phyloP scores from a whole-genome alignment of 2,329 filamentous ascomycete genomes.

The Talaromyces sp. region DNA sequence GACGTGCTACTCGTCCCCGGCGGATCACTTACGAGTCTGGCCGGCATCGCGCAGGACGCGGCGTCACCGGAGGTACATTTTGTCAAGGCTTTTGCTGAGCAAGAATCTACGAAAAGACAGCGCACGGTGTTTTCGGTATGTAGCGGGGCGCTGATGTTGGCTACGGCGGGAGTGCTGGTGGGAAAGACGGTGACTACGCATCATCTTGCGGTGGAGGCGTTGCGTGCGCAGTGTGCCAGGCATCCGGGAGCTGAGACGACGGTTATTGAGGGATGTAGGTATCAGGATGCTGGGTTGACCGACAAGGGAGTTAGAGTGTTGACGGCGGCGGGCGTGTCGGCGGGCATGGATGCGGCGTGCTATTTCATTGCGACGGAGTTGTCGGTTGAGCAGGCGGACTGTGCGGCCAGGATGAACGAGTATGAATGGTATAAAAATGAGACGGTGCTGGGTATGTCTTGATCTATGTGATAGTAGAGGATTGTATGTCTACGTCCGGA shows the following conservation, averaged over 20 bases:
- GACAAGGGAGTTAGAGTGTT: neutral
- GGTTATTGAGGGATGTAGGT: neutral
- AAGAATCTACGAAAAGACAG: constrained; percentile 13
- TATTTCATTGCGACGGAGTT: neutral
- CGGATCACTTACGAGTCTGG: neutral
- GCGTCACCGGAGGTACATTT: neutral
- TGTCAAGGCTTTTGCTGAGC: neutral
- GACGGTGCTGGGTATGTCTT: neutral
- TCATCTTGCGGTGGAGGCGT: constrained; percentile 21
- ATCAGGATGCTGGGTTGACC: neutral
- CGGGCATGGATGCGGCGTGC: neutral
- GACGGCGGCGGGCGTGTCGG: neutral
- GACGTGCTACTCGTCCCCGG: neutral
- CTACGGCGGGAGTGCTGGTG: constrained; percentile 29
- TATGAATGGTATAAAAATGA: neutral
- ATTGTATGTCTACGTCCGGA: neutral
- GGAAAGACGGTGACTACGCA: constrained; percentile 35
- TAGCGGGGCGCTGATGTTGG: constrained; percentile 33
- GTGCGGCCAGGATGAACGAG: neutral
- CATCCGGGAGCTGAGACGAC: neutral
- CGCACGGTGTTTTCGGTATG: constrained; percentile 36
- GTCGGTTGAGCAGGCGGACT: neutral
- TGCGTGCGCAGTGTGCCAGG: constrained; percentile 17
- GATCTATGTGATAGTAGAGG: neutral
- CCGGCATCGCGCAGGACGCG: neutral